Conservation (phyloP, 139 green algal genomes). For the Monoraphidium neglectum region DNA sequence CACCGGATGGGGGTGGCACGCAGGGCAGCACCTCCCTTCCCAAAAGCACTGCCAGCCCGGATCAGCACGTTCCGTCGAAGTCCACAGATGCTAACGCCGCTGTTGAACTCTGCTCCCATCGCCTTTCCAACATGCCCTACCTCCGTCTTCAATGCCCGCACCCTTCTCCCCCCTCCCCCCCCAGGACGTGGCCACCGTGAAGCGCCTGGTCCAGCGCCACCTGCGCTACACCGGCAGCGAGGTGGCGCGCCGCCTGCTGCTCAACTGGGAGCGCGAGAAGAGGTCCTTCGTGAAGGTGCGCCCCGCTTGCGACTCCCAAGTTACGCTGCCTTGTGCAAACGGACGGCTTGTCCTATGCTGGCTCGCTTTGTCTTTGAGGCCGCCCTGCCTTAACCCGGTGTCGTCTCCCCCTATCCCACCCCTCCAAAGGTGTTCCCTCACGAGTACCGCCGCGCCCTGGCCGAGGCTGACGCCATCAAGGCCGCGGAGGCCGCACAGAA, state of each 20-base stretch:
- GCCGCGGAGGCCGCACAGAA: slow-evolving; percentile 61
- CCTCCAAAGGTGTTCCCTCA: slow-evolving; percentile 62
- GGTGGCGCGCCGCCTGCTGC: slow-evolving; percentile 66
- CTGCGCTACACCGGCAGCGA: slow-evolving; percentile 75
- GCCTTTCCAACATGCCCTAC: too few relatives aligned
- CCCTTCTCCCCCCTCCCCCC: not conserved
- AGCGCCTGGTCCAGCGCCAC: slow-evolving; percentile 84
- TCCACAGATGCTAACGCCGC: too few relatives aligned
- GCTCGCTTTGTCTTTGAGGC: too few relatives aligned
- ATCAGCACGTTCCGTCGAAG: too few relatives aligned
- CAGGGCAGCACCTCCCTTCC: slow-evolving; percentile 1
- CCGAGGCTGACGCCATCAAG: slow-evolving; percentile 57
- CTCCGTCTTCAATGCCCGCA: not conserved
- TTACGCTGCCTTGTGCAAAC: too few relatives aligned
- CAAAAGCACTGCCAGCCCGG: too few relatives aligned
- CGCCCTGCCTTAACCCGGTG: too few relatives aligned
- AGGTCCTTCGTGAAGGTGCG: slow-evolving; percentile 79
- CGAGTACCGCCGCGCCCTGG: slow-evolving; percentile 72
- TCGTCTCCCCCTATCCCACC: too few relatives aligned
- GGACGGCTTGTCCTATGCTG: too few relatives aligned
- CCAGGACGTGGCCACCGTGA: slow-evolving; percentile 63
- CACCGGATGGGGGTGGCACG: too few relatives aligned
- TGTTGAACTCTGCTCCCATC: too few relatives aligned
- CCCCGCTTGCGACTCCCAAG: too few relatives aligned
- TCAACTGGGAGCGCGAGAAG: slow-evolving; percentile 65